Evolutionary conservation across 2,329 filamentous ascomycete species (phyloP).

Genomic region (Diaporthe humulicola): DNA sequence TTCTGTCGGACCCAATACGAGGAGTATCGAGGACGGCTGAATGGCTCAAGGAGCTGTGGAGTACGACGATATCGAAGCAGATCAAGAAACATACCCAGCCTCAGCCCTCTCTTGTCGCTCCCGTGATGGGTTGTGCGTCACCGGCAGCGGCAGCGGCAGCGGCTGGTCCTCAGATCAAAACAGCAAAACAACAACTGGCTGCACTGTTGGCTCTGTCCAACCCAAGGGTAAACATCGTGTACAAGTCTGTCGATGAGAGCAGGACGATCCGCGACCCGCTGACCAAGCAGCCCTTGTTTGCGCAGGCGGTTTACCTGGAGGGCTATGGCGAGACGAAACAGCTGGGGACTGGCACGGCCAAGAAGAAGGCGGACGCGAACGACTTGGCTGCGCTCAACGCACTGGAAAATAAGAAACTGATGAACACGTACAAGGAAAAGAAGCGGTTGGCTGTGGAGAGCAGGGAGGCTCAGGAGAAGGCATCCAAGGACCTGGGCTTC

Average conservation of each 20-base stretch:
- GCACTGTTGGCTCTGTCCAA: slow-evolving; percentile 25
- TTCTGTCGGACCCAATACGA: slow-evolving; percentile 74
- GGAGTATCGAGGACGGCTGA: slow-evolving; percentile 73
- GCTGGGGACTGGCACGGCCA: slow-evolving; percentile 73
- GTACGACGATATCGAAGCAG: slow-evolving; percentile 69
- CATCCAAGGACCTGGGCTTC: slow-evolving; percentile 35
- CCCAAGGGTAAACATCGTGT: slow-evolving; percentile 37
- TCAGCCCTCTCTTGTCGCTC: slow-evolving; percentile 27
- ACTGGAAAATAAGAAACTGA: slow-evolving; percentile 75
- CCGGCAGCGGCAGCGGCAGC: too few relatives aligned
- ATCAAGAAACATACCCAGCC: slow-evolving; percentile 52
- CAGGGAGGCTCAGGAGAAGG: slow-evolving; percentile 32
- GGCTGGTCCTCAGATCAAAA: slow-evolving; percentile 50
- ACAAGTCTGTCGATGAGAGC: slow-evolving; percentile 45
- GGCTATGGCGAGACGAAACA: slow-evolving; percentile 76
- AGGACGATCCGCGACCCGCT: slow-evolving; percentile 67
- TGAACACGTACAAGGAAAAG: slow-evolving; percentile 62
- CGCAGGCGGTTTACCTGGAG: slow-evolving; percentile 74
- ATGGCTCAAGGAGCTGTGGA: slow-evolving; percentile 86
- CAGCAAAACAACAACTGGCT: slow-evolving; percentile 65
- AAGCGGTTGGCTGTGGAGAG: slow-evolving; percentile 50
- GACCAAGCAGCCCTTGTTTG: slow-evolving; percentile 69
- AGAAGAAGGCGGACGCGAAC: slow-evolving; percentile 78
- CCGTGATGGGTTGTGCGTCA: slow-evolving; percentile 57
- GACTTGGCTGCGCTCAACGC: slow-evolving; percentile 75